phyloP scores from a whole-genome alignment of 2,329 filamentous ascomycete genomes.

The Fonsecaea pedrosoi region DNA sequence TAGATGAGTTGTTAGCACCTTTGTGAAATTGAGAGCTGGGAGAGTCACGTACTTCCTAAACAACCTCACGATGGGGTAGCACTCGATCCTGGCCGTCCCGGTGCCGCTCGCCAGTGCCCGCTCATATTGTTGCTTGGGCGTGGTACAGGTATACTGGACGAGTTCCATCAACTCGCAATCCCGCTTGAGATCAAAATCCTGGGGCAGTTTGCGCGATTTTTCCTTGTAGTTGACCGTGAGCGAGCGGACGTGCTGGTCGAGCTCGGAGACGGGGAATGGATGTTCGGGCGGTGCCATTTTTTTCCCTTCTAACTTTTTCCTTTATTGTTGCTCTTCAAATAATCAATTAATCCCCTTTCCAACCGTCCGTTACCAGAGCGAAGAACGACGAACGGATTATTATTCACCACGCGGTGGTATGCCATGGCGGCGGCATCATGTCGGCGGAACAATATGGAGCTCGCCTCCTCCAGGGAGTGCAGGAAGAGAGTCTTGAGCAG shows the following conservation, averaged over 20 bases:
- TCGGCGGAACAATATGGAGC: constrained; percentile 42
- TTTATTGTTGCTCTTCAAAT: no score
- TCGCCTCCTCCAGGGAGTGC: constrained; percentile 59
- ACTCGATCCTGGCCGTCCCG: constrained; percentile 54
- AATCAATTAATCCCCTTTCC: background rate
- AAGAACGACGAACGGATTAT: constrained; percentile 1
- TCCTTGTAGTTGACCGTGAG: constrained; percentile 53
- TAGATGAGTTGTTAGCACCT: background rate
- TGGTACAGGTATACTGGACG: constrained; percentile 68
- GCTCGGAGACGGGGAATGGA: constrained; percentile 59
- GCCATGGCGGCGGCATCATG: constrained; percentile 34
- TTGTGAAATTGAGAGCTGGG: background rate
- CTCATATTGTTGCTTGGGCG: constrained; percentile 49
- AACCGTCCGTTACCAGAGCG: background rate
- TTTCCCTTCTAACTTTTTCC: constrained; percentile 2
- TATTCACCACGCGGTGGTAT: background rate
- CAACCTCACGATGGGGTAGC: constrained; percentile 35
- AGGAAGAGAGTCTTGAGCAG: constrained; percentile 58
- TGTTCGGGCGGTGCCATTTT: constrained; percentile 64
- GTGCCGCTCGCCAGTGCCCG: constrained; percentile 23
- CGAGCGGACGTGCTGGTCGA: constrained; percentile 60
- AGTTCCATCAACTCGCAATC: constrained; percentile 64
- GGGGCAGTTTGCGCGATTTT: constrained; percentile 58
- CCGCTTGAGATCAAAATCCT: constrained; percentile 58
- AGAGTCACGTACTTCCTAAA: constrained; percentile 34